These are phyloP conservation scores for Aspergillus viridinutans DNA, from an alignment of 2,329 filamentous ascomycete genomes.

Conservation along the genomic window DNA sequence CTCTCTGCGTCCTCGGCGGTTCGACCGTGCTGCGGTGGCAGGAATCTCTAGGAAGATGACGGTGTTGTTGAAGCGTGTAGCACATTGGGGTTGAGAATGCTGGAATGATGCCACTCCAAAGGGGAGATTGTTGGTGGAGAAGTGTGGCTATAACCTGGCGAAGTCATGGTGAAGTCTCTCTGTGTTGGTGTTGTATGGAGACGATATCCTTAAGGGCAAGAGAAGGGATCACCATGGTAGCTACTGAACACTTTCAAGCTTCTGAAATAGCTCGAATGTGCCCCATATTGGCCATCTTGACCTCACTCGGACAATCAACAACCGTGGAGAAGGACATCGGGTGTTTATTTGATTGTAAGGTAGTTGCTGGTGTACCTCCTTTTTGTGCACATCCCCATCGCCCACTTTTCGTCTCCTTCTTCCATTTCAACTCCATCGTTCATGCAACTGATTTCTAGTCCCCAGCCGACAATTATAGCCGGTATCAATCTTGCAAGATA, in stretches of 20 bases:
- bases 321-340: not conserved
- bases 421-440: not conserved
- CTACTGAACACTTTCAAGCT: not conserved
- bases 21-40: constrained; percentile 32
- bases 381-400: constrained; percentile 6
- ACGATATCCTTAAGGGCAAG: too few relatives aligned
- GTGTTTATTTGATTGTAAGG: not conserved
- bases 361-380: too few relatives aligned
- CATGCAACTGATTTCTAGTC: not conserved
- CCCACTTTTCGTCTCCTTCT: not conserved
- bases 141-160: constrained; percentile 28
- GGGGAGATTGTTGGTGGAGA: constrained; percentile 52
- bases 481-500: not conserved
- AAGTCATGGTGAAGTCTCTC: constrained; percentile 14
- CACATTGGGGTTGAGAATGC: constrained; percentile 42
- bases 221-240: too few relatives aligned
- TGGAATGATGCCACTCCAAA: constrained; percentile 48
- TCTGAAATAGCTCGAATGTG: not conserved
- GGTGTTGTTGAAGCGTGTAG: constrained; percentile 48
- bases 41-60: constrained; percentile 50
- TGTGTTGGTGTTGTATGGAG: not conserved
- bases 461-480: not conserved
- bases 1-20: constrained; percentile 47
- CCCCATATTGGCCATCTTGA: not conserved
- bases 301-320: not conserved